Conservation (phyloP, 2,329 filamentous ascomycete genomes). For the Pleurostoma richardsiae region DNA sequence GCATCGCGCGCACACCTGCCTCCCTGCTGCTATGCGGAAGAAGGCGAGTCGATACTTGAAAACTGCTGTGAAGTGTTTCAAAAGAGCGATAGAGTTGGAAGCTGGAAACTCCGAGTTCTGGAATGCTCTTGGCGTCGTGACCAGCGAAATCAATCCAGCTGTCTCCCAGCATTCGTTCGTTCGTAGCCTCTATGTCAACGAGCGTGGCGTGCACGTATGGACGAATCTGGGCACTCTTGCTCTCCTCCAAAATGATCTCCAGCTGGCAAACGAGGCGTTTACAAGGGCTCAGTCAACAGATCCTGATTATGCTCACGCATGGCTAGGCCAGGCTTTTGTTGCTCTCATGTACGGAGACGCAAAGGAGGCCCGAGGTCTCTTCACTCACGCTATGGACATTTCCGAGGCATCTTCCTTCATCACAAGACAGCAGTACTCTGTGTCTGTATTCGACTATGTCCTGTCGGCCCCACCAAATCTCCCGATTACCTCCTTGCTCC, state of each 20-base stretch:
- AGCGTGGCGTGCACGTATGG: constrained; percentile 80
- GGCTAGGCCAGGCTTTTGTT: constrained; percentile 88
- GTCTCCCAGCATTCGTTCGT: constrained; percentile 93
- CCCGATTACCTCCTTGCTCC: constrained; percentile 62
- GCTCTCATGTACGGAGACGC: constrained; percentile 70
- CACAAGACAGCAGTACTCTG: constrained; percentile 72
- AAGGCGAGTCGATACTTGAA: constrained; percentile 67
- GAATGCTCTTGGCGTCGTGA: constrained; percentile 92
- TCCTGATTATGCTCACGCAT: constrained; percentile 87
- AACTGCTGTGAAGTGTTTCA: constrained; percentile 85
- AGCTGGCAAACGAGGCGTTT: constrained; percentile 87
- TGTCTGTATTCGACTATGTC: constrained; percentile 79
- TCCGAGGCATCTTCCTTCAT: constrained; percentile 70
- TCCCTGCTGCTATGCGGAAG: constrained; percentile 47
- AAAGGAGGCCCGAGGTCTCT: constrained; percentile 76
- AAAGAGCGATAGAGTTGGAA: constrained; percentile 91
- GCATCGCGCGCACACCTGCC: constrained; percentile 69
- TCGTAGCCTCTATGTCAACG: constrained; percentile 86
- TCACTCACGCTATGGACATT: constrained; percentile 93
- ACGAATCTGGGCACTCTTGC: constrained; percentile 87
- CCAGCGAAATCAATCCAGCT: constrained; percentile 76
- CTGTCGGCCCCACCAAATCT: constrained; percentile 47
- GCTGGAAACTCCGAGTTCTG: constrained; percentile 93
- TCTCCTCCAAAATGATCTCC: constrained; percentile 73
- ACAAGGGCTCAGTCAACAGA: constrained; percentile 89